These are phyloP conservation scores for Pulveroboletus ravenelii DNA, from an alignment of 768 basidiomycete species.

Conservation along the genomic window DNA sequence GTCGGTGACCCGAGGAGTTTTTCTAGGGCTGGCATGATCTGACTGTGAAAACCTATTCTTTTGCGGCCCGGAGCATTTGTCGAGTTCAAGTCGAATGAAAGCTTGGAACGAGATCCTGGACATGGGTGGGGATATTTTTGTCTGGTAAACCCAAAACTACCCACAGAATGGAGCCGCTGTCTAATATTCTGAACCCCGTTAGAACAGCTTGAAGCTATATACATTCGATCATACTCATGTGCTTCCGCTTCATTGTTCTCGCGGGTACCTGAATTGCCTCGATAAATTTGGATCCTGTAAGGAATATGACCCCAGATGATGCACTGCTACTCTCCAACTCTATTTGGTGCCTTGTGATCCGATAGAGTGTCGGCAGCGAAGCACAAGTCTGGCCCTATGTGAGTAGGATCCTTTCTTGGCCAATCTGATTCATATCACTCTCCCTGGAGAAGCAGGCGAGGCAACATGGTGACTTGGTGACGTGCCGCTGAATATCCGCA, in stretches of 20 bases:
- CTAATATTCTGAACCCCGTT: not conserved
- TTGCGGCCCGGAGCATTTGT: not conserved
- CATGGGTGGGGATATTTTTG: not conserved
- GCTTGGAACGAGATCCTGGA: not conserved
- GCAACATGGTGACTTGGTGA: not conserved
- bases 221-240: not conserved
- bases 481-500: not conserved
- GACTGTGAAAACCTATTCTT: not conserved
- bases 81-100: not conserved
- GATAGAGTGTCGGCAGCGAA: not conserved
- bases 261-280: not conserved
- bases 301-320: not conserved
- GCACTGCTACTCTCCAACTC: not conserved
- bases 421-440: too few relatives aligned
- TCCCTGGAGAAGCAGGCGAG: not conserved
- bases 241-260: not conserved
- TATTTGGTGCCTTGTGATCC: conserved; percentile 3
- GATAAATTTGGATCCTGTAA: not conserved
- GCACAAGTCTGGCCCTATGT: not conserved
- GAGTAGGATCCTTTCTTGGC: conserved; percentile 1
- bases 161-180: not conserved
- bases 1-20: not conserved
- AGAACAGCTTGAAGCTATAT: too few relatives aligned
- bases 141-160: not conserved
- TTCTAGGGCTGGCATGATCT: not conserved